Base-by-base conservation (phyloP, 306 rosid species). In the Pyrus communis region DNA sequence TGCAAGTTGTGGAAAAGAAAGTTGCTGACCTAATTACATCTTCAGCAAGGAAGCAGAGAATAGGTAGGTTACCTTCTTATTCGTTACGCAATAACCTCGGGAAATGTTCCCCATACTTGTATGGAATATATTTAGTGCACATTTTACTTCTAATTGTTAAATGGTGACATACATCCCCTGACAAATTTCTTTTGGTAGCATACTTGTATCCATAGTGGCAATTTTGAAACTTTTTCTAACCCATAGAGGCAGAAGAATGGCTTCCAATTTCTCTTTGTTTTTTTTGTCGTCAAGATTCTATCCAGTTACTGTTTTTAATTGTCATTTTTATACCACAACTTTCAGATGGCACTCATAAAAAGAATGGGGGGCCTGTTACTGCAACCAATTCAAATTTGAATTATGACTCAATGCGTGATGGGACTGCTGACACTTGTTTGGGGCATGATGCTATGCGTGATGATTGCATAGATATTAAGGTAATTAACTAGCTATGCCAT, bases 11-110 rank as follows among this genome's bases (percentile, higher is more conserved):
- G 33, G 93, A 88, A 70, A 89, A 78, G 83, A 93, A 91, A 74
- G 88, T 85, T 49, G 64, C 85, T 0, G 91, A 88, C 80, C 74
- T 91, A 73, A 91, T 93, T 55, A 85, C 96, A 70, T 93, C 97
- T 70, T 91, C 97, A 22, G 82, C 88, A 55, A 87, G 97, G 81
- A 93, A 89, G 88, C 90, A 70, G 69, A 83, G 78, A 66, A 64
- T 76, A 33, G 77, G 98, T 93, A 89, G 76, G 93, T 80, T 70
- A n/a, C 67, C n/a, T 40, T 59, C 57, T 15, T 28, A 59, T 57
- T 60, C 1, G 15, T 31, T 73, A 12, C 25, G 31, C 60, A 27
- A 22, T 55, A 31, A 30, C 5, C 1, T 60, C 19, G 27, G 43
- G 52, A 18, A 43, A 19, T 33, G 52, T 61, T 74, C 31, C 52